Base-by-base conservation (phyloP, 140 eudicot species). In the Stevia rebaudiana region DNA sequence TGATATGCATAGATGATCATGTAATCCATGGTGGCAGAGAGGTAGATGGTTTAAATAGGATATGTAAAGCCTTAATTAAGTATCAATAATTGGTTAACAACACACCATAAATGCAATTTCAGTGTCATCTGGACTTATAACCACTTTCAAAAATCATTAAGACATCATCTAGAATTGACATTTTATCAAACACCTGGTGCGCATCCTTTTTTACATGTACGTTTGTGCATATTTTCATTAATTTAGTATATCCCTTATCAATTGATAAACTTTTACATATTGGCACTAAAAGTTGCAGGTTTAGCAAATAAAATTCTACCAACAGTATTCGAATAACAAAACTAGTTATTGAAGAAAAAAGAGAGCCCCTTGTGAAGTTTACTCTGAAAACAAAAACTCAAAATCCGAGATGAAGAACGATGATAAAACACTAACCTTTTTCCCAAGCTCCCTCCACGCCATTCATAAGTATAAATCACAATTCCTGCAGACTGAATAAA, bases 361-460 rank as follows among this genome's bases (percentile, higher is more conserved):
- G 13, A 12, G 11, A 22, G 3, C 31, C 33, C 31, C 3, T 51
- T 21, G n/a, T 51, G 15, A n/a, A n/a, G n/a, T n/a, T n/a, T n/a
- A n/a, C n/a, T n/a, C n/a, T n/a, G n/a, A 51, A 51, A 12, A 49
- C n/a, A 8, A 2, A 62, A 52, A 63, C 19, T 22, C 36, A 71
- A 30, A 24, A 17, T 15, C 44, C 47, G 9, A 30, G 48, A 16
- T 21, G 25, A 18, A 35, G 28, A 60, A 43, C 11, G 21, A 49
- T 50, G 31, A 71, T 2, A n/a, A 33, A 52, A 63, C 6, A 17
- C 78, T 12, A 24, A 83, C 96, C 96, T 79, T 82, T 76, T 58
- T 85, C 71, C 88, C 90, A 68, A 78, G 67, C 66, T 64, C 82
- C 72, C 96, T 88, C 94, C 88, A 88, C 75, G 91, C 94, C 96